A percentile compares a stretch with the other conserved stretches of the same genome.
Evolutionary conservation across 164 flowering plant genomes (phyloP).

Genomic region (Vitis rupestris): DNA sequence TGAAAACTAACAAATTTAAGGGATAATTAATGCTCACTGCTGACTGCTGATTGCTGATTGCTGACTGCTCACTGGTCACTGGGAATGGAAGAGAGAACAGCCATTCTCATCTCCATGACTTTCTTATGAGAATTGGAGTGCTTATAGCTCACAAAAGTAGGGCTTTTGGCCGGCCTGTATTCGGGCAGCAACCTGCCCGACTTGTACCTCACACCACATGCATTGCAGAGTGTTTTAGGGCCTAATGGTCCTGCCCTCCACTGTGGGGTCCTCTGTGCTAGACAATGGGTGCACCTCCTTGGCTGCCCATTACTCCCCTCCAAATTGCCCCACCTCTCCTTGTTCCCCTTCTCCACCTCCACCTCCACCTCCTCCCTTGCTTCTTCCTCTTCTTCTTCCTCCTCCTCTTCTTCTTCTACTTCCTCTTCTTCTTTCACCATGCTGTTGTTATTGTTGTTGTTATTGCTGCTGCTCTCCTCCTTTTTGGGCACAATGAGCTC

Average conservation of each 20-base stretch:
- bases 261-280: constrained; percentile 65
- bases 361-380: constrained; percentile 7
- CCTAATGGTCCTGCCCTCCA: constrained; percentile 83
- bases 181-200: constrained; percentile 75
- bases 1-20: too few relatives aligned
- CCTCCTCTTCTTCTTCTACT: constrained; percentile 2
- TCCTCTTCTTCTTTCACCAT: background rate
- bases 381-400: constrained; percentile 9
- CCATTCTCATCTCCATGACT: constrained; percentile 64
- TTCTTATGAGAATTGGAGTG: constrained; percentile 78
- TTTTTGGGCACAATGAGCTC: constrained; percentile 49
- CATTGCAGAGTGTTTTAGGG: constrained; percentile 73
- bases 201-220: constrained; percentile 78
- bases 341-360: constrained; percentile 9
- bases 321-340: constrained; percentile 9
- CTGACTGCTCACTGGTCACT: background rate
- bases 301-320: constrained; percentile 25
- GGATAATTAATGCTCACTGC: too few relatives aligned
- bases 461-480: constrained; percentile 7
- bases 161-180: constrained; percentile 76
- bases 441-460: background rate
- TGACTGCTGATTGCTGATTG: too few relatives aligned
- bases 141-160: constrained; percentile 64
- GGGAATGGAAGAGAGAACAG: constrained; percentile 1
- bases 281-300: constrained; percentile 70